phyloP scores from a whole-genome alignment of 805 yeast genomes.

The Maudiozyma serrabonitensis region DNA sequence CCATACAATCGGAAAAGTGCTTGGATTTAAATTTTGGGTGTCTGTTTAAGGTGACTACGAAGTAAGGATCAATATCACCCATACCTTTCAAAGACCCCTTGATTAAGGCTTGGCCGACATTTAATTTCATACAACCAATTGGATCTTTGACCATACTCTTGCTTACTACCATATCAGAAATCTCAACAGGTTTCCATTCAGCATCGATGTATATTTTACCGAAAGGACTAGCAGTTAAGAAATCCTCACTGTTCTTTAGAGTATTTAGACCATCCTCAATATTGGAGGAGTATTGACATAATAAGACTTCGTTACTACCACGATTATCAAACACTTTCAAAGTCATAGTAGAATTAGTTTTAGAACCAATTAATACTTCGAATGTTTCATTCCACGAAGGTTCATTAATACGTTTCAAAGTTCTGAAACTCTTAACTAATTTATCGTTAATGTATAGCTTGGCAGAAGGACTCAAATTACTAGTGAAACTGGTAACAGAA shows the following conservation, averaged over 20 bases:
- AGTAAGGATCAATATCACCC: slow-evolving; percentile 71
- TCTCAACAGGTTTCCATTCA: slow-evolving; percentile 61
- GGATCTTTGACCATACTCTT: slow-evolving; percentile 39
- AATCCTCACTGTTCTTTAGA: slow-evolving; percentile 38
- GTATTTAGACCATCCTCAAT: slow-evolving; percentile 40
- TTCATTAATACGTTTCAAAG: slow-evolving; percentile 56
- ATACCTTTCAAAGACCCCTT: slow-evolving; percentile 48
- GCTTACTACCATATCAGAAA: slow-evolving; percentile 40
- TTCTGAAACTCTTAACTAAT: slow-evolving; percentile 47
- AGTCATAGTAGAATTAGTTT: slow-evolving; percentile 44
- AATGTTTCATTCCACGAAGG: slow-evolving; percentile 61
- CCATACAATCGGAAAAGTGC: slow-evolving; percentile 41
- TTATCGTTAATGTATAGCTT: slow-evolving; percentile 52
- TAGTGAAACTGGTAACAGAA: slow-evolving; percentile 38
- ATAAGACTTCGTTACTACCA: slow-evolving; percentile 34
- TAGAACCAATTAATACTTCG: slow-evolving; percentile 55
- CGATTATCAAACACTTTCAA: slow-evolving; percentile 55
- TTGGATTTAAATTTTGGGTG: slow-evolving; percentile 46
- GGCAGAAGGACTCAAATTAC: slow-evolving; percentile 50
- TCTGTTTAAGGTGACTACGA: slow-evolving; percentile 49
- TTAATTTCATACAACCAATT: slow-evolving; percentile 57
- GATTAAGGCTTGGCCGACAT: slow-evolving; percentile 43
- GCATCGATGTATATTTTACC: slow-evolving; percentile 49
- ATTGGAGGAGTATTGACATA: slow-evolving; percentile 42
- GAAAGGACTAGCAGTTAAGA: slow-evolving; percentile 41